Base-by-base conservation (phyloP, 2,329 filamentous ascomycete species). In the Rutstroemia sp. region DNA sequence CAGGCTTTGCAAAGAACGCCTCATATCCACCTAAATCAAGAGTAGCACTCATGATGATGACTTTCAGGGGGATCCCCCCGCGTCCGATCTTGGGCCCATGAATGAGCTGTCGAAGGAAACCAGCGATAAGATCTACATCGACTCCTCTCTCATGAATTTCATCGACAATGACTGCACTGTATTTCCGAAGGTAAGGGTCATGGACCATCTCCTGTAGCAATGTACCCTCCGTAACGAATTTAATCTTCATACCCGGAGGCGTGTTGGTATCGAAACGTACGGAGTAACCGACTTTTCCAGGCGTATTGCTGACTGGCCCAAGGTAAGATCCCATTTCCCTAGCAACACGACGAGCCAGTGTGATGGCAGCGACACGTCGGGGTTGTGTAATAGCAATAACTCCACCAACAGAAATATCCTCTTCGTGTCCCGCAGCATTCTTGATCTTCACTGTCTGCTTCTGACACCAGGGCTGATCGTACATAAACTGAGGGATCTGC, bases 41-140 rank as follows among this genome's bases (percentile, higher is more conserved):
- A 6, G 94, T 99, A 50, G 94, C 94, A 78, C 92, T 96, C 94
- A 99, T 99, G 68, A 97, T 82, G 37, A 96, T 82, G 3, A 97
- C 84, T 70, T 96, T 97, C 56, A 99, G 74, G 1, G 88, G 85
- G 30, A 87, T 75, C 5, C 87, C 88, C 7, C 86, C 84, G 4
- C 87, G 82, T 6, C 84, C 84, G 46, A 80, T 76, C 39, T 81
- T 79, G 55, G 84, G 77, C 2, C 79, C 76, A 0, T 77, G 75
- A 1, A 94, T 74, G 48, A 97, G 81, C 59, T 88, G 86, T 67
- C 89, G 89, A 60, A 99, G 70, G 62, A 99, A 97, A 0, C 94
- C 94, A 25, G 95, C 77, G 9, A 96, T 78, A 25, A 99, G 74
- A 73, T 99, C 94, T 7, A 96, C 92, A 69, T 97, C 95, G 21